These are phyloP conservation scores for Mucor sp. DNA, from an alignment of 371 early-diverging fungal species.

Conservation along the genomic window DNA sequence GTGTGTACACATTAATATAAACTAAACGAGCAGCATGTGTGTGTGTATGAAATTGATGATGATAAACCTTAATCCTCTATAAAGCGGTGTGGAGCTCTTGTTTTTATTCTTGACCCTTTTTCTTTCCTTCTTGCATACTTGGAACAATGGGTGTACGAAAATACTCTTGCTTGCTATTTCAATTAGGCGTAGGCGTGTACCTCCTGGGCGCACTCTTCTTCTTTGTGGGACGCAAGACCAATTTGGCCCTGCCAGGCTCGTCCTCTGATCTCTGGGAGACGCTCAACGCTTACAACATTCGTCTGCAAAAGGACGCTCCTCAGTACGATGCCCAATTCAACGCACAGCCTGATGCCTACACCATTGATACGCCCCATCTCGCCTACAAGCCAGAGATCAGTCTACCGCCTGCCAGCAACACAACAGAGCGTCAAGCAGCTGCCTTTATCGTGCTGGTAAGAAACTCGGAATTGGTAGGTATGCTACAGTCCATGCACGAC, in stretches of 20 bases:
- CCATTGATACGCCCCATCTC: conserved; percentile 29
- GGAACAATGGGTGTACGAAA: conserved; percentile 16
- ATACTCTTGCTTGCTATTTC: conserved; percentile 27
- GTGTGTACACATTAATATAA: conserved; percentile 1
- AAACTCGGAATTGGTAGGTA: conserved; percentile 74
- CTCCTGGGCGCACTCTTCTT: conserved; percentile 21
- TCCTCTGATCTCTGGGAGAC: neutral
- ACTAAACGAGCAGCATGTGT: neutral
- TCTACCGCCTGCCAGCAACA: conserved; percentile 30
- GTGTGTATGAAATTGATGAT: neutral
- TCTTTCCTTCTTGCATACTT: conserved; percentile 11
- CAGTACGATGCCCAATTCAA: conserved; percentile 2
- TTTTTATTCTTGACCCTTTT: conserved; percentile 2
- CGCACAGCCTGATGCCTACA: conserved; percentile 28
- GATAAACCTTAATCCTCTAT: neutral
- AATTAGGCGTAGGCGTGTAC: conserved; percentile 16
- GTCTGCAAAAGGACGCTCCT: neutral
- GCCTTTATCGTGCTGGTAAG: conserved; percentile 64
- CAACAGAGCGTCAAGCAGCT: conserved; percentile 55
- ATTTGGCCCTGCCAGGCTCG: neutral
- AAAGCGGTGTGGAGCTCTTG: neutral
- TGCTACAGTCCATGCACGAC: conserved; percentile 61
- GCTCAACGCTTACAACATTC: neutral
- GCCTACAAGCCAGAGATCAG: conserved; percentile 27
- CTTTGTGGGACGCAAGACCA: conserved; percentile 5